phyloP scores from a whole-genome alignment of 2,329 filamentous ascomycete genomes.

The Penicillium rolfsii region DNA sequence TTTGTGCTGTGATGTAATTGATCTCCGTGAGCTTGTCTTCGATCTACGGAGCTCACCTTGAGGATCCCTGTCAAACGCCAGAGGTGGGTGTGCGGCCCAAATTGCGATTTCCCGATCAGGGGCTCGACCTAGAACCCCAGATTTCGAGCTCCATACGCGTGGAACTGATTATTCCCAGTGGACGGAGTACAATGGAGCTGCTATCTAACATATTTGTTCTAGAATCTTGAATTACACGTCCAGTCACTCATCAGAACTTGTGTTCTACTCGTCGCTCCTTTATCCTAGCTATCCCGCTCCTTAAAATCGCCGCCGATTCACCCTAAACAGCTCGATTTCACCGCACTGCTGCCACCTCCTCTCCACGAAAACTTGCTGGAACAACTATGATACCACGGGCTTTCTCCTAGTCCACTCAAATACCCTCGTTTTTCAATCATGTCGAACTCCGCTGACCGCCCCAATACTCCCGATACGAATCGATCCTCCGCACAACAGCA shows the following conservation, averaged over 20 bases:
- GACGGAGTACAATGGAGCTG: not conserved
- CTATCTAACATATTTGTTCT: constrained; percentile 11
- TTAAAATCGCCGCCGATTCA: not conserved
- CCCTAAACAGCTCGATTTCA: not conserved
- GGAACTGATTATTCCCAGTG: constrained; percentile 1
- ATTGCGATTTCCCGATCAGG: constrained; percentile 22
- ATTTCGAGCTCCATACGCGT: constrained; percentile 22
- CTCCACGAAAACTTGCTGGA: constrained; percentile 5
- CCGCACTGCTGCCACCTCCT: constrained; percentile 14
- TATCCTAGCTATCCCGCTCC: constrained; percentile 1
- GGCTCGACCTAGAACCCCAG: constrained; percentile 18
- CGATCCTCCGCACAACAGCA: constrained; percentile 44
- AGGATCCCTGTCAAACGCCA: constrained; percentile 11
- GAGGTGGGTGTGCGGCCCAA: constrained; percentile 15
- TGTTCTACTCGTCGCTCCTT: constrained; percentile 20
- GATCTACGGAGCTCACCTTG: not conserved
- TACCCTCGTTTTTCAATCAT: constrained; percentile 22
- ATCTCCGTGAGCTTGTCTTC: constrained; percentile 13
- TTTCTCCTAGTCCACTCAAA: constrained; percentile 17
- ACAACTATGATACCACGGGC: constrained; percentile 31
- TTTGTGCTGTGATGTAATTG: constrained; percentile 24
- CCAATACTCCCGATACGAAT: constrained; percentile 48
- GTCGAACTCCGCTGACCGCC: constrained; percentile 28
- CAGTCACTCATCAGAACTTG: constrained; percentile 16
- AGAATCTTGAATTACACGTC: constrained; percentile 12